Base-by-base conservation (phyloP, 495 filamentous ascomycete genomes). In the Neurospora sp. region DNA sequence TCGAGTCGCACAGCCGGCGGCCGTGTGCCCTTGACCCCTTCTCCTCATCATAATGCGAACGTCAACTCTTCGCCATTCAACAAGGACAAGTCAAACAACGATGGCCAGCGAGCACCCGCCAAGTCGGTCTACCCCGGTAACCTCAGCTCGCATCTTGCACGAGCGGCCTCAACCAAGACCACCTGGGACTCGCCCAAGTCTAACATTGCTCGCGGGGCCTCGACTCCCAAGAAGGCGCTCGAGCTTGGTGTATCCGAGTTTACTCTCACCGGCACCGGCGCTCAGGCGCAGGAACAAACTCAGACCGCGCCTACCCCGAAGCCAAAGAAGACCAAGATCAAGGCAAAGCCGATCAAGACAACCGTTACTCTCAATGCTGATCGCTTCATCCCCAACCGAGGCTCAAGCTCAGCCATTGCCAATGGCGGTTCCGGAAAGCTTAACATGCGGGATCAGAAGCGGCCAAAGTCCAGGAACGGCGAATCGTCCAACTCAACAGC, bases 231-330 rank as follows among this genome's bases (percentile, higher is more conserved):
- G 83, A 91, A 84, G 88, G 94, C 78, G 70, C 87, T 98, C n/a
- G 95, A 98, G 80, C 86, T 97, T 38, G 94, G 94, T 72, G 90
- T 97, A 31, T 97, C 93, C 1, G 96, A 99, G 78, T 98, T 94
- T 89, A 89, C 93, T 12, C 84, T 98, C 78, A 92, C 92, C 69
- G 94, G 95, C 71, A 96, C 93, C 41, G 89, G 90, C 2, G 83
- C 86, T 1, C 84, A 66, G 27, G 54, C 14, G 54, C 54, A 66
- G 4, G 54, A 66, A 18, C 54, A 86, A 41, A 83, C 83, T 71
- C 92, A 94, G 81, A 92, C 92, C 20, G 92, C 95, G 16, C 86
- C 89, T 14, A 92, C 88, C n/a, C 84, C 86, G 77, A 90, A 90
- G 75, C 77, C 87, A 6, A 77, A 91, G 76, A 90, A 91, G 80